A percentile compares a stretch with the other conserved stretches of the same genome.
phyloP scores from a whole-genome alignment of 805 yeast species.

The Wickerhamomyces hampshirensis region DNA sequence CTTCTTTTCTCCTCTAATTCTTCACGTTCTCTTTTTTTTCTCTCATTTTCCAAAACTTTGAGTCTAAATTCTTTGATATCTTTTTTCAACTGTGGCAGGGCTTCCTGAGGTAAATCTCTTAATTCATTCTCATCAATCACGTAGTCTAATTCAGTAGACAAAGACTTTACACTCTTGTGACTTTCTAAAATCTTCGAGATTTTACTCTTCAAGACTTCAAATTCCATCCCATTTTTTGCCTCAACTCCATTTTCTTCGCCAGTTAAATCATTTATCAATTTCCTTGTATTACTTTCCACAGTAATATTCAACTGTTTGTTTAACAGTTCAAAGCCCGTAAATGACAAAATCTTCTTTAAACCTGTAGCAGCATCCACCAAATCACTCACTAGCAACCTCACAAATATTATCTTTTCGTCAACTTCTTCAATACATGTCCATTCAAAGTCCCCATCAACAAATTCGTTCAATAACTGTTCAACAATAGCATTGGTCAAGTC shows the following conservation, averaged over 20 bases:
- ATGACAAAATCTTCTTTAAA: constrained; percentile 1
- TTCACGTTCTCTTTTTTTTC: constrained; percentile 45
- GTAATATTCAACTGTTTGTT: constrained; percentile 3
- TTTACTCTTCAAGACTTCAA: neutral
- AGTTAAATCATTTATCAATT: constrained; percentile 9
- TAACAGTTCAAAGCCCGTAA: constrained; percentile 2
- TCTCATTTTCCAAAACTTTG: constrained; percentile 47
- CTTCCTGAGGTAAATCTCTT: constrained; percentile 49
- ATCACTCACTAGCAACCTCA: constrained; percentile 23
- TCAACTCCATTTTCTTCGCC: constrained; percentile 2
- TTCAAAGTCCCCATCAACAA: constrained; percentile 18
- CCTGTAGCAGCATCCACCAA: neutral
- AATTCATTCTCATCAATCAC: constrained; percentile 54
- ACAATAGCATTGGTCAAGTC: constrained; percentile 26
- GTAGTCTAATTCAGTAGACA: constrained; percentile 28
- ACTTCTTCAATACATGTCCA: constrained; percentile 36
- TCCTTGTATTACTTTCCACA: constrained; percentile 10
- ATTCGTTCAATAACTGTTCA: constrained; percentile 29
- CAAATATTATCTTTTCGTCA: constrained; percentile 30
- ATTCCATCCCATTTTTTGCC: neutral
- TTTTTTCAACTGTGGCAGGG: constrained; percentile 46
- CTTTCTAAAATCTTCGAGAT: constrained; percentile 3
- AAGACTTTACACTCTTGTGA: constrained; percentile 1
- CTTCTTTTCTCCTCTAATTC: constrained; percentile 42
- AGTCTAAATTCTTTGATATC: constrained; percentile 55